Percentiles rank a stretch among this genome's conserved stretches.
phyloP scores from a whole-genome alignment of 441 rosid genomes.

The Bruguiera hainesii region DNA sequence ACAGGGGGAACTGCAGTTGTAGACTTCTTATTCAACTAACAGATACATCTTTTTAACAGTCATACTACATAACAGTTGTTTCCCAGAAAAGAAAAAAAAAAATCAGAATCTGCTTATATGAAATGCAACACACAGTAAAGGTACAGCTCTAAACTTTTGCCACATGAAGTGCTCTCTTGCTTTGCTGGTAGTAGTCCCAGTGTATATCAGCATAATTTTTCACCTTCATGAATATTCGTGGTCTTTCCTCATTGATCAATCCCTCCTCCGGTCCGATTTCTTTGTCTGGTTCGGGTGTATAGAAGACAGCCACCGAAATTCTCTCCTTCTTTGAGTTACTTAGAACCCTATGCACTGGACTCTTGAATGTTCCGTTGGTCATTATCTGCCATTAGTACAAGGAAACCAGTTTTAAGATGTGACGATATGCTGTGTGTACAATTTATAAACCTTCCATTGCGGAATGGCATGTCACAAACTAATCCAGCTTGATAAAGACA shows the following conservation, averaged over 20 bases:
- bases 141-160: conserved; percentile 26
- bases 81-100: background rate
- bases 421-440: background rate
- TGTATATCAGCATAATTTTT: conserved; percentile 32
- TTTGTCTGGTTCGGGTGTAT: conserved; percentile 35
- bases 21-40: too few relatives aligned
- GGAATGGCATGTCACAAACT: background rate
- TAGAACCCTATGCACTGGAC: conserved; percentile 48
- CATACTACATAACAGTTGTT: background rate
- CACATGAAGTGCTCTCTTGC: conserved; percentile 35
- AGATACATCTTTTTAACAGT: background rate
- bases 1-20: background rate
- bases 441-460: background rate
- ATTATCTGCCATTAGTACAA: conserved; percentile 33
- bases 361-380: conserved; percentile 48
- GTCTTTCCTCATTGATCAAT: conserved; percentile 31
- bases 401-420: background rate
- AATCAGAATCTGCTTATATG: background rate
- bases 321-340: conserved; percentile 34
- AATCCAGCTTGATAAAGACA: background rate
- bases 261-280: conserved; percentile 46
- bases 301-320: conserved; percentile 42
- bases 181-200: conserved; percentile 42
- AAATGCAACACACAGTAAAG: background rate
- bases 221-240: conserved; percentile 37